Evolutionary conservation across 2,329 filamentous ascomycete genomes (phyloP).

Genomic region (Phialophora chinensis): DNA sequence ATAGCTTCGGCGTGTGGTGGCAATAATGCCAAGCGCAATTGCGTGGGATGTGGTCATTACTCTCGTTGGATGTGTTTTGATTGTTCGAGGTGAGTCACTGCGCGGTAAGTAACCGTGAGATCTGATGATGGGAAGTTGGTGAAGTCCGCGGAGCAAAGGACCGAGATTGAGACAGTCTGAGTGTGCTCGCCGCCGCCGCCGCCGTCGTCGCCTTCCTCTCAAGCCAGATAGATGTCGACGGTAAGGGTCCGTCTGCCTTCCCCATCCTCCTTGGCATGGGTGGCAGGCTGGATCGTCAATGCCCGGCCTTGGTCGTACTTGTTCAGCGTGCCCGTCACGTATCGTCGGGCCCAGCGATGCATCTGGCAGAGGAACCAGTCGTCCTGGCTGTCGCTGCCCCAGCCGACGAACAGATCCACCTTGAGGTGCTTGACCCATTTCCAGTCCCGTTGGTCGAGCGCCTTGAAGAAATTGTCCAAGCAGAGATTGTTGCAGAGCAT

Average conservation of each 20-base stretch:
- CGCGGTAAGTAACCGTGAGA: not conserved
- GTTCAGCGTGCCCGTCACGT: conserved; percentile 24
- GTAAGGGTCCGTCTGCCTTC: conserved; percentile 25
- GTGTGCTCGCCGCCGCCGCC: not conserved
- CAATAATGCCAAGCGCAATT: not conserved
- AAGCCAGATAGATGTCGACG: conserved; percentile 30
- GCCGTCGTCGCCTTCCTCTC: not conserved
- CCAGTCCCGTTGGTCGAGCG: conserved; percentile 26
- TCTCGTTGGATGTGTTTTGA: not conserved
- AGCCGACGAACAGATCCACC: conserved; percentile 31
- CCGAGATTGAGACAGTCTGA: not conserved
- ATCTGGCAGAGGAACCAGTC: conserved; percentile 34
- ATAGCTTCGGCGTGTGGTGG: not conserved
- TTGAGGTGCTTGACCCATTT: conserved; percentile 28
- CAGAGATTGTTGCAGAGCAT: conserved; percentile 31
- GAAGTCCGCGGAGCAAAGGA: not conserved
- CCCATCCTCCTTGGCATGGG: conserved; percentile 23
- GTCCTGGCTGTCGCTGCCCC: conserved; percentile 25
- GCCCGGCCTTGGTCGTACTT: conserved; percentile 27
- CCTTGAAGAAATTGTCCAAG: conserved; percentile 32
- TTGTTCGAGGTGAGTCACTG: not conserved
- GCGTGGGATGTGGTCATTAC: not conserved
- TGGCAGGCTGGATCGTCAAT: conserved; percentile 21
- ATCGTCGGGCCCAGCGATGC: conserved; percentile 30
- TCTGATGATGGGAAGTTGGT: not conserved